Conservation (phyloP, 2,329 filamentous ascomycete species). For the Xylaria sp. region DNA sequence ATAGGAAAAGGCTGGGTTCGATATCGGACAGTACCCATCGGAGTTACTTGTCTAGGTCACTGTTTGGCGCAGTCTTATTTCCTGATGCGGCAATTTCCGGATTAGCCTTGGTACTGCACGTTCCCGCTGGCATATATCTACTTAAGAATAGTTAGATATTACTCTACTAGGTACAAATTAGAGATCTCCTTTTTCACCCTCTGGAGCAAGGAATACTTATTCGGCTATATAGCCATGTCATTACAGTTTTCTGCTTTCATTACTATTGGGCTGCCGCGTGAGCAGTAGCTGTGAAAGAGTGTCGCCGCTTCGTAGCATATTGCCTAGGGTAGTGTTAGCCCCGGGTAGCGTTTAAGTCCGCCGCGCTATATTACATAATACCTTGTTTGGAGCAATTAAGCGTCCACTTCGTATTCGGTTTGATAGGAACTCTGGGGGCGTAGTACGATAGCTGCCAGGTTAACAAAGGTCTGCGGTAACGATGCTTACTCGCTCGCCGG, state of each 20-base stretch:
- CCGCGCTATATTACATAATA: not conserved
- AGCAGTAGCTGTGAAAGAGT: not conserved
- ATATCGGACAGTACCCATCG: conserved; percentile 11
- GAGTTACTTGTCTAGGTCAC: conserved; percentile 34
- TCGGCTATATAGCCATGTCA: not conserved
- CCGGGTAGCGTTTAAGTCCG: not conserved
- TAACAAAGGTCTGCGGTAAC: not conserved
- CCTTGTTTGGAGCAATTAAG: not conserved
- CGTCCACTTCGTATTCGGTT: not conserved
- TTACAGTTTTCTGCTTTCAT: not conserved
- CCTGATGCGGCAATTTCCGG: conserved; percentile 32
- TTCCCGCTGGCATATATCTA: not conserved
- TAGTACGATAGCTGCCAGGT: not conserved
- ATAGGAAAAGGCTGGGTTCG: not conserved
- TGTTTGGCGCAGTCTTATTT: conserved; percentile 3
- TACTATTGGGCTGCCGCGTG: not conserved
- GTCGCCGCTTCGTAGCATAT: not conserved
- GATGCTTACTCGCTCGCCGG: conserved; percentile 9
- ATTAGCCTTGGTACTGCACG: not conserved
- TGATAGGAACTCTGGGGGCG: not conserved
- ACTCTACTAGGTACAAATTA: not conserved
- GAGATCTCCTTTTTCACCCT: not conserved
- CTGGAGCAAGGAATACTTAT: not conserved
- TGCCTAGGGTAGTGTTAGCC: not conserved
- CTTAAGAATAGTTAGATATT: not conserved